These are phyloP conservation scores for Ogataea parapolymorpha DNA, from an alignment of 805 yeast genomes.

Conservation along the genomic window DNA sequence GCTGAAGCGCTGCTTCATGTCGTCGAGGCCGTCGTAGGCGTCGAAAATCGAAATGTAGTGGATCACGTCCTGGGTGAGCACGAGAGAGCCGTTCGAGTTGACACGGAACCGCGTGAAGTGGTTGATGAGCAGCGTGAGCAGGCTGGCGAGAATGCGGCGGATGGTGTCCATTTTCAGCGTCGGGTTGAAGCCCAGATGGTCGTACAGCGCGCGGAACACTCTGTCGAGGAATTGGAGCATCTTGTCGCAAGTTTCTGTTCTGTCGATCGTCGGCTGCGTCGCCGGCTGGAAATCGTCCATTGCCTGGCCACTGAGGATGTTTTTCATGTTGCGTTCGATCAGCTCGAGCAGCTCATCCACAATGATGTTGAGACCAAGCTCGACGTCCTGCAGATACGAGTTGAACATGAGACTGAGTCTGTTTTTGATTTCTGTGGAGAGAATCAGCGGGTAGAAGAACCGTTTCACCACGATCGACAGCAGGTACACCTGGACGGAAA, in stretches of 20 bases:
- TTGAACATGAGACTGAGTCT: conserved; percentile 23
- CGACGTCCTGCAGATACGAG: conserved; percentile 36
- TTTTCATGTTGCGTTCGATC: conserved; percentile 47
- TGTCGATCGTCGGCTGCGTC: conserved; percentile 38
- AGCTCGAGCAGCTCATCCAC: conserved; percentile 55
- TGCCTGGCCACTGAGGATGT: conserved; percentile 55
- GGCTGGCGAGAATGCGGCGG: conserved; percentile 19
- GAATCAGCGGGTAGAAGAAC: conserved; percentile 69
- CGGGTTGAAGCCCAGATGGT: conserved; percentile 33
- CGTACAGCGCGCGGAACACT: conserved; percentile 36
- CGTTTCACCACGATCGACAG: conserved; percentile 71
- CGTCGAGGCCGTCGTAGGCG: conserved; percentile 34
- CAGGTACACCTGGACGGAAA: conserved; percentile 43
- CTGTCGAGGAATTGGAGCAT: conserved; percentile 45
- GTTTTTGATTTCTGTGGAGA: conserved; percentile 16
- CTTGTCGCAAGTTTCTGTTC: conserved; percentile 68
- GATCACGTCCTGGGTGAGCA: conserved; percentile 77
- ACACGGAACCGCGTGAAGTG: conserved; percentile 77
- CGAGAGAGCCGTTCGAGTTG: conserved; percentile 77
- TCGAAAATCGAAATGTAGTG: conserved; percentile 52
- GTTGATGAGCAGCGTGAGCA: conserved; percentile 53
- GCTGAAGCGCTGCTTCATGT: conserved; percentile 44
- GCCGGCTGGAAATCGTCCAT: conserved; percentile 59
- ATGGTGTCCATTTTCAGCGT: conserved; percentile 22
- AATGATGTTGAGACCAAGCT: conserved; percentile 62